Conservation (phyloP, 306 rosid species). For the Fragaria iinumae region DNA sequence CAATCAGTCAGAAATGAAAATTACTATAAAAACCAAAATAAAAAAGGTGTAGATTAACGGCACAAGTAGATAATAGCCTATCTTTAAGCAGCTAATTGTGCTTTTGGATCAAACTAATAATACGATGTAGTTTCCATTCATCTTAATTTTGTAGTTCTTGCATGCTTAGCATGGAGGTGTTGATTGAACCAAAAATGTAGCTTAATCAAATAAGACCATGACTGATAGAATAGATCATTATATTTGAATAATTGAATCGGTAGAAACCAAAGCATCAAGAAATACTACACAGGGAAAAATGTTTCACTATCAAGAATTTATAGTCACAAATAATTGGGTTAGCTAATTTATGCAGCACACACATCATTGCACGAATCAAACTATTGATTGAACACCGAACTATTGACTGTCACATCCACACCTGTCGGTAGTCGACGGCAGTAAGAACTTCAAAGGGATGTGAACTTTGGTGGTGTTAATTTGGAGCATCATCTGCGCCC, state of each 20-base stretch:
- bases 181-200: not conserved
- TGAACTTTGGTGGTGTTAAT: slow-evolving; percentile 37
- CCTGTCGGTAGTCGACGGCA: slow-evolving; percentile 13
- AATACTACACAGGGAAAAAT: slow-evolving; percentile 21
- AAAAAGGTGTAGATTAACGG: not conserved
- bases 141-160: not conserved
- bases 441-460: slow-evolving; percentile 23
- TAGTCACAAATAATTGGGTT: slow-evolving; percentile 46
- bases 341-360: slow-evolving; percentile 34
- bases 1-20: not conserved
- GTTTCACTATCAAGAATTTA: slow-evolving; percentile 36
- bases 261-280: slow-evolving; percentile 16
- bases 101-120: not conserved
- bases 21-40: not conserved
- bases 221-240: not conserved
- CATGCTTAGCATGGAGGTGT: not conserved
- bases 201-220: not conserved
- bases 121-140: not conserved
- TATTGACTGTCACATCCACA: slow-evolving; percentile 19
- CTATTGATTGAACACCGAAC: slow-evolving; percentile 27
- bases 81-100: slow-evolving; percentile 2
- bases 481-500: slow-evolving; percentile 24
- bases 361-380: slow-evolving; percentile 25
- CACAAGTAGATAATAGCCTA: not conserved
- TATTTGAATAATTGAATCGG: not conserved